Conservation (phyloP, 2,329 filamentous ascomycete genomes). For the Pseudogymnoascus sp. region DNA sequence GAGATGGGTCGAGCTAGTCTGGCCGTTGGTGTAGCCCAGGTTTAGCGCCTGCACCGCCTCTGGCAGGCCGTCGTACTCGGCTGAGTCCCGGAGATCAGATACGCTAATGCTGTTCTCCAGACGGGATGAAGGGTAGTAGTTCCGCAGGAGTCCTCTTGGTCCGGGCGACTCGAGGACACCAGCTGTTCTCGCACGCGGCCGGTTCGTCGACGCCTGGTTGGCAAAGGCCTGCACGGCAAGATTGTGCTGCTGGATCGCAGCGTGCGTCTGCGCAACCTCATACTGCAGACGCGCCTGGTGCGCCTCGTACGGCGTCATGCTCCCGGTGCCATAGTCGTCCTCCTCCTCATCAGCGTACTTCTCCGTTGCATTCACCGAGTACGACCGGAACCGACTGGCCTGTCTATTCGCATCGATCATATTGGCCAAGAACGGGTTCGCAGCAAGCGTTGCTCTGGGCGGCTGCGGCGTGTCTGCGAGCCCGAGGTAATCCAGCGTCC, state of each 20-base stretch:
- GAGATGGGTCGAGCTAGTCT: conserved; percentile 55
- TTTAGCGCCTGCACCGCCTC: conserved; percentile 77
- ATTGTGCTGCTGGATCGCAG: conserved; percentile 81
- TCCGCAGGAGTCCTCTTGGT: conserved; percentile 46
- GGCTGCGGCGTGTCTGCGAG: conserved; percentile 89
- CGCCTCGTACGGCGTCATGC: conserved; percentile 44
- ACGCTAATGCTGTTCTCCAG: conserved; percentile 69
- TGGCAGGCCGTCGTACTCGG: conserved; percentile 70
- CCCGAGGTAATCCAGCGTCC: conserved; percentile 90
- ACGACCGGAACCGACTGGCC: conserved; percentile 84
- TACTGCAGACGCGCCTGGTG: conserved; percentile 55
- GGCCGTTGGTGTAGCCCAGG: conserved; percentile 56
- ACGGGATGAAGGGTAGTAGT: conserved; percentile 65
- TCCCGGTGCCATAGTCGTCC: conserved; percentile 48
- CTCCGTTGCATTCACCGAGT: conserved; percentile 97
- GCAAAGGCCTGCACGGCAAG: conserved; percentile 88
- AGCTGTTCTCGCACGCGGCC: conserved; percentile 83
- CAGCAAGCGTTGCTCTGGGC: conserved; percentile 60
- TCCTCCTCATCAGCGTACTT: conserved; percentile 89
- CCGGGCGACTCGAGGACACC: conserved; percentile 66
- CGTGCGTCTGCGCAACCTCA: conserved; percentile 55
- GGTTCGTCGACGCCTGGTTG: conserved; percentile 69
- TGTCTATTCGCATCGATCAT: conserved; percentile 68
- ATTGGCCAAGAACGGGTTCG: conserved; percentile 65
- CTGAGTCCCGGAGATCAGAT: conserved; percentile 68